Evolutionary conservation across 108 stramenopile species (phyloP).

Genomic region (Pinguiococcus pyrenoidosus): DNA sequence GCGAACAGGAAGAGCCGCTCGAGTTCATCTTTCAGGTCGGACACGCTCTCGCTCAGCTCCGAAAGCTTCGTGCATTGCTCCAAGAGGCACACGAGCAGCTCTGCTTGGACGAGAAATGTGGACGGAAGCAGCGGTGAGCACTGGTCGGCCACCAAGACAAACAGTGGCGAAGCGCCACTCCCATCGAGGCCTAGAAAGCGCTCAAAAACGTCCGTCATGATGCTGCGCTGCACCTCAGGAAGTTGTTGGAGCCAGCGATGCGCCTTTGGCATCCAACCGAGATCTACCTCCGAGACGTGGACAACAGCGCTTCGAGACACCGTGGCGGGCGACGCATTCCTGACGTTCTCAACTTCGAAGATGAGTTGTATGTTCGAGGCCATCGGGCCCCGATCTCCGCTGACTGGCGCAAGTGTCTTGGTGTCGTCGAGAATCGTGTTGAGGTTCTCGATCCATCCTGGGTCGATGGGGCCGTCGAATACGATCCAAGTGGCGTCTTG

Average conservation of each 20-base stretch:
- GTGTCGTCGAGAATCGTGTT: conserved; percentile 82
- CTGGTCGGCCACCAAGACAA: too few relatives aligned
- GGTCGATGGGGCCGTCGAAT: conserved; percentile 80
- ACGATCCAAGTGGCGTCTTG: conserved; percentile 79
- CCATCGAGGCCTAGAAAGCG: conserved; percentile 64
- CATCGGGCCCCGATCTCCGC: conserved; percentile 84
- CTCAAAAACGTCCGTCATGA: conserved; percentile 43
- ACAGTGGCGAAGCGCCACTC: conserved; percentile 52
- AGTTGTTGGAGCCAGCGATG: conserved; percentile 65
- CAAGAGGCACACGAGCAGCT: too few relatives aligned
- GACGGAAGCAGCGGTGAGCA: too few relatives aligned
- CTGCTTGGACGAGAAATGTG: too few relatives aligned
- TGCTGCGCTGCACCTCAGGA: conserved; percentile 38
- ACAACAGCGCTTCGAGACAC: conserved; percentile 81
- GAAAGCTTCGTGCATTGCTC: too few relatives aligned
- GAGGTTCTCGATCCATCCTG: conserved; percentile 86
- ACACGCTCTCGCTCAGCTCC: too few relatives aligned
- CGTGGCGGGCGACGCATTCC: conserved; percentile 82
- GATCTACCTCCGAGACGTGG: conserved; percentile 69
- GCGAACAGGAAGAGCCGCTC: conserved; percentile 66
- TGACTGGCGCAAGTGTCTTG: conserved; percentile 67
- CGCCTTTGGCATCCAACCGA: conserved; percentile 68
- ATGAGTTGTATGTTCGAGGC: conserved; percentile 56
- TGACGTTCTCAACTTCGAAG: conserved; percentile 63
- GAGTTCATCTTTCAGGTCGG: conserved; percentile 20